These are phyloP conservation scores for Saccharomycopsis oosterbeekiorum DNA, from an alignment of 805 yeast genomes.

Conservation along the genomic window DNA sequence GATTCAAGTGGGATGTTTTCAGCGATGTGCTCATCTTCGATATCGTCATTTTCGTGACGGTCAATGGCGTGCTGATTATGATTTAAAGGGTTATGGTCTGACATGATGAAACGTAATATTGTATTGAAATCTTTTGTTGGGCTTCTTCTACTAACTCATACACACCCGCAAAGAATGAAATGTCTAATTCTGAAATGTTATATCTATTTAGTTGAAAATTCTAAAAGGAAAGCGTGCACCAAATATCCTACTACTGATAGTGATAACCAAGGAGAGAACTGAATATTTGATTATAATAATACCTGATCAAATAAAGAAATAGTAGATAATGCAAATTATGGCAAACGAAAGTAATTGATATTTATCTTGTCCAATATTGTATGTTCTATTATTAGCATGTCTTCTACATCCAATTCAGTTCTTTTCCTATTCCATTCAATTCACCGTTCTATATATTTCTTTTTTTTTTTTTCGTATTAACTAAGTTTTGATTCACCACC, in stretches of 20 bases:
- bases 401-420: neutral
- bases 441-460: neutral
- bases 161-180: too few relatives aligned
- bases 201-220: too few relatives aligned
- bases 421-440: neutral
- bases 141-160: neutral
- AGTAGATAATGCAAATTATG: too few relatives aligned
- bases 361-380: too few relatives aligned
- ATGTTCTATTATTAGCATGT: too few relatives aligned
- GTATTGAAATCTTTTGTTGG: neutral
- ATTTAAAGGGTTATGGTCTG: neutral
- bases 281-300: too few relatives aligned
- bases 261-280: too few relatives aligned
- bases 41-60: neutral
- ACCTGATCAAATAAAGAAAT: too few relatives aligned
- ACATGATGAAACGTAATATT: neutral
- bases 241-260: too few relatives aligned
- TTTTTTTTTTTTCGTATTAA: neutral
- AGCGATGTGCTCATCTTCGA: neutral
- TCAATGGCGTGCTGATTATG: slow-evolving; percentile 1
- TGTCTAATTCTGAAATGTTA: too few relatives aligned
- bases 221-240: too few relatives aligned
- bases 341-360: too few relatives aligned
- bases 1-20: slow-evolving; percentile 1
- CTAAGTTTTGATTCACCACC: neutral